phyloP scores from a whole-genome alignment of 2,329 filamentous ascomycete genomes.

The Botryotinia convoluta region DNA sequence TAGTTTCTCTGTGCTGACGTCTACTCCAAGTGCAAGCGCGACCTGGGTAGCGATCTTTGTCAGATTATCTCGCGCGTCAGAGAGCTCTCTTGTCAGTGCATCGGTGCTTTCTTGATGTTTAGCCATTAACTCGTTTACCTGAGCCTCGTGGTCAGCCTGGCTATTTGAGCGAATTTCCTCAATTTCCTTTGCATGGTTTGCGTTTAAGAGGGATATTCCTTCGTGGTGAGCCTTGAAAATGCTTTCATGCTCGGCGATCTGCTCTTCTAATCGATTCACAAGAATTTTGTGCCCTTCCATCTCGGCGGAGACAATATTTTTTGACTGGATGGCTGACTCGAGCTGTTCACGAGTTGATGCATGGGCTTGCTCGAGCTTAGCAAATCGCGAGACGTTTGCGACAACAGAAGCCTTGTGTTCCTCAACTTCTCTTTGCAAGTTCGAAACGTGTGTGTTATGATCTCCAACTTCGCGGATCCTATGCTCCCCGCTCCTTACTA shows the following conservation, averaged over 20 bases:
- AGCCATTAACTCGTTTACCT: constrained; percentile 56
- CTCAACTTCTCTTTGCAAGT: constrained; percentile 71
- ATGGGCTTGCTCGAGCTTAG: constrained; percentile 72
- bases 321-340: constrained; percentile 60
- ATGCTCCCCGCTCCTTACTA: constrained; percentile 40
- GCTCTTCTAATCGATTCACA: constrained; percentile 53
- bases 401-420: constrained; percentile 75
- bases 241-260: constrained; percentile 59
- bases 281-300: constrained; percentile 45
- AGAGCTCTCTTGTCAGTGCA: constrained; percentile 59
- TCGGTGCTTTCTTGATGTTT: constrained; percentile 58
- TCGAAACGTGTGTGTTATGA: constrained; percentile 49
- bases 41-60: constrained; percentile 63
- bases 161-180: constrained; percentile 48
- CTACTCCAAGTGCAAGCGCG: constrained; percentile 56
- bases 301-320: constrained; percentile 47
- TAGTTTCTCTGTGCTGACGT: constrained; percentile 67
- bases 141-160: constrained; percentile 55
- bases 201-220: constrained; percentile 49
- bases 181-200: constrained; percentile 51
- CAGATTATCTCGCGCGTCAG: constrained; percentile 64
- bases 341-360: constrained; percentile 63
- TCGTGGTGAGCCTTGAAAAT: constrained; percentile 55
- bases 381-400: constrained; percentile 65
- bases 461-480: constrained; percentile 55